A percentile compares a stretch with the other conserved stretches of the same genome.
phyloP scores from a whole-genome alignment of 768 basidiomycete species.

The Boletus speciosus region DNA sequence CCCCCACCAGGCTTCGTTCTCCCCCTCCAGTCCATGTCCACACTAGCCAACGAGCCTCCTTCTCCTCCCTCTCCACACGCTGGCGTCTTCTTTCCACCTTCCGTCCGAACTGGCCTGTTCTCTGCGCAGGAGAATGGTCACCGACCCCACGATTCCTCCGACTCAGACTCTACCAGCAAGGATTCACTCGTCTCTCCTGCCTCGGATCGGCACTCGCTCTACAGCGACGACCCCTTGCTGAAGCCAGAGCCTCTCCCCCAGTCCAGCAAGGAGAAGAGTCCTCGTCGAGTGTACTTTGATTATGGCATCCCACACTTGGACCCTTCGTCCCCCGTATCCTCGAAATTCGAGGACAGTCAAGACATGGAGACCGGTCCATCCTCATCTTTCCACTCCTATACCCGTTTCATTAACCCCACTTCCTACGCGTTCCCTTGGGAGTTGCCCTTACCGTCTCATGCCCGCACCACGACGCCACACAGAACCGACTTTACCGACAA shows the following conservation, averaged over 20 bases:
- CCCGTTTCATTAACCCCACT: slow-evolving; percentile 1
- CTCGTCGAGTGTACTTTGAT: slow-evolving; percentile 24
- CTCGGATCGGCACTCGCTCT: not conserved
- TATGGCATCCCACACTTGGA: slow-evolving; percentile 11
- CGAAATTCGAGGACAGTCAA: slow-evolving; percentile 8
- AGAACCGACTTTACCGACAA: slow-evolving; percentile 1
- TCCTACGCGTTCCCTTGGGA: slow-evolving; percentile 21
- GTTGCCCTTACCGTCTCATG: slow-evolving; percentile 11
- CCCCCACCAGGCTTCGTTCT: not conserved
- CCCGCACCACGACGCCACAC: slow-evolving; percentile 1
- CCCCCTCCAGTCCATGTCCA: not conserved
- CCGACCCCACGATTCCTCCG: not conserved
- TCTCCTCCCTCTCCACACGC: not conserved
- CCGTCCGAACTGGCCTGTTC: not conserved
- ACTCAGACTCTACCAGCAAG: slow-evolving; percentile 14
- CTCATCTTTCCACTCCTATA: not conserved
- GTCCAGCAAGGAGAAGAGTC: slow-evolving; percentile 13
- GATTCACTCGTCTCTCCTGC: slow-evolving; percentile 1
- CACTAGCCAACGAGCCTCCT: not conserved
- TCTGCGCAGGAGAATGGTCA: not conserved
- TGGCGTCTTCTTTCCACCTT: not conserved
- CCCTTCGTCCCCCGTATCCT: not conserved
- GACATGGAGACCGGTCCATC: not conserved
- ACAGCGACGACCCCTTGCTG: slow-evolving; percentile 5
- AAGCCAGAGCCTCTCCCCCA: not conserved